These are phyloP conservation scores for Sechiopsis laciniata DNA, from an alignment of 306 rosid genomes.

Conservation along the genomic window DNA sequence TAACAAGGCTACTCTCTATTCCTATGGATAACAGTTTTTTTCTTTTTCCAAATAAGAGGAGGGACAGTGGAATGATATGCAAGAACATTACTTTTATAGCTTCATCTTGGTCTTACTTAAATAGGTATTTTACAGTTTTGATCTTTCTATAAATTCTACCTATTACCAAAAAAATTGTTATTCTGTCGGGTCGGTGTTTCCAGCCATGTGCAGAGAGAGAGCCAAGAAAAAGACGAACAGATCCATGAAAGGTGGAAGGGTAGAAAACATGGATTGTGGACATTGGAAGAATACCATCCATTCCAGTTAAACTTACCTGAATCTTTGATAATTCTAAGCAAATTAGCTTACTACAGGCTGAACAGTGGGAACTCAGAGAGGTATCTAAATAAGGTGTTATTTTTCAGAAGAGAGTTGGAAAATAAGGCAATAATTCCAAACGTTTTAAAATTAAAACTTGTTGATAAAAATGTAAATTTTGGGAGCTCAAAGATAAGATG, in stretches of 20 bases:
- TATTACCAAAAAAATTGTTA: not conserved
- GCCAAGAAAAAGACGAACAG: not conserved
- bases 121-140: not conserved
- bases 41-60: not conserved
- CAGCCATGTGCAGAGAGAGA: not conserved
- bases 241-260: slow-evolving; percentile 6
- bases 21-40: no score
- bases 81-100: not conserved
- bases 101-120: slow-evolving; percentile 1
- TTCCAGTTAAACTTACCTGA: not conserved
- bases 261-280: not conserved
- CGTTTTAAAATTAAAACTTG: not conserved
- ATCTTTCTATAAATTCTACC: not conserved
- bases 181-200: not conserved
- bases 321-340: not conserved
- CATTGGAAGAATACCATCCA: not conserved
- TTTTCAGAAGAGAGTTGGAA: not conserved
- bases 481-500: not conserved
- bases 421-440: not conserved
- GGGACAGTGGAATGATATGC: not conserved
- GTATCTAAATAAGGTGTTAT: not conserved
- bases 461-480: not conserved
- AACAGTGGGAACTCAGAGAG: not conserved
- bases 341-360: not conserved
- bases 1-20: not conserved